phyloP scores from a whole-genome alignment of 257 asterid genomes.

The Coffea canephora region DNA sequence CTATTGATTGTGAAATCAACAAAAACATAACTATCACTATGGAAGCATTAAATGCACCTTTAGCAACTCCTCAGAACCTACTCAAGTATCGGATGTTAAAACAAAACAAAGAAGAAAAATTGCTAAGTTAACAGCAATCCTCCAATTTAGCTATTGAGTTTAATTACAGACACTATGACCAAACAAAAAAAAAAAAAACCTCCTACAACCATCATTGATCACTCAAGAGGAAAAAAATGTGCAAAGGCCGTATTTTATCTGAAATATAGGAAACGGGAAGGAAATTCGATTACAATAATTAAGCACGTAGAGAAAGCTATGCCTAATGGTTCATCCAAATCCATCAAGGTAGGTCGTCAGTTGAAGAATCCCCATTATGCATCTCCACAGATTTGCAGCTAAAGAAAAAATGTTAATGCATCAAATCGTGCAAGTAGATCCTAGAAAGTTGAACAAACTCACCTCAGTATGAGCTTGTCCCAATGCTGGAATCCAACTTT shows the following conservation, averaged over 20 bases:
- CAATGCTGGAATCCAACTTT: constrained; percentile 66
- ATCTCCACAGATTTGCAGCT: background rate
- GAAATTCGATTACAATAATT: background rate
- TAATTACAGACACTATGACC: background rate
- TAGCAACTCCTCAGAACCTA: background rate
- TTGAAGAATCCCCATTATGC: background rate
- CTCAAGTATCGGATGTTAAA: background rate
- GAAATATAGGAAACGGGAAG: background rate
- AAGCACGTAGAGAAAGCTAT: background rate
- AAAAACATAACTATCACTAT: no score
- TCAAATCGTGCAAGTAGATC: background rate
- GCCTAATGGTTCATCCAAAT: background rate
- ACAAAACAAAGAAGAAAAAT: background rate
- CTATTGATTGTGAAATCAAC: background rate
- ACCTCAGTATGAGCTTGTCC: constrained; percentile 82
- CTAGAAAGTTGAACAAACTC: background rate
- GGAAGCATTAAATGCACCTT: background rate
- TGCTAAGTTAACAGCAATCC: background rate
- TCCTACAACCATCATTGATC: background rate
- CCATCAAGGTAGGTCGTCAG: background rate
- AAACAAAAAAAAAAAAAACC: background rate
- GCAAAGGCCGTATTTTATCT: background rate
- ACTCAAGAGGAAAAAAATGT: background rate
- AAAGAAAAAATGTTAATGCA: background rate
- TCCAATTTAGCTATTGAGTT: background rate